These are phyloP conservation scores for Fragaria ananassa DNA, from an alignment of 306 rosid genomes.

Conservation along the genomic window DNA sequence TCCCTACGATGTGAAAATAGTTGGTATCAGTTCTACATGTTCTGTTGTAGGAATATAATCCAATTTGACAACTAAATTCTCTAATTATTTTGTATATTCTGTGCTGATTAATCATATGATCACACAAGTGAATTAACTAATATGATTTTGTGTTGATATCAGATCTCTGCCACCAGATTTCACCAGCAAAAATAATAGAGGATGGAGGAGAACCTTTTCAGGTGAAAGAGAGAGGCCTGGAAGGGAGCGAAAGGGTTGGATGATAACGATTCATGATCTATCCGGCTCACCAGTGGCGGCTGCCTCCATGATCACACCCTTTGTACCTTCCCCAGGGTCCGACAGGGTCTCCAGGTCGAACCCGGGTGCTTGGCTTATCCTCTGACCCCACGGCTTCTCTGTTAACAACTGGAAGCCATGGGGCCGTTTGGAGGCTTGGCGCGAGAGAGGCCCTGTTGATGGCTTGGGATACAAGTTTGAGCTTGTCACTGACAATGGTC, in stretches of 20 bases:
- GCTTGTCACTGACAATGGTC: constrained; percentile 58
- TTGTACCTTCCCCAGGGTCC: constrained; percentile 79
- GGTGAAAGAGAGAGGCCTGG: constrained; percentile 53
- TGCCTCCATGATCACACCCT: constrained; percentile 88
- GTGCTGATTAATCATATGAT: not conserved
- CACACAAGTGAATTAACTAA: not conserved
- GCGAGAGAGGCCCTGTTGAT: constrained; percentile 72
- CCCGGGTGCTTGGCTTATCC: constrained; percentile 94
- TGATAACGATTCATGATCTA: constrained; percentile 79
- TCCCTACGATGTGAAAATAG: constrained; percentile 55
- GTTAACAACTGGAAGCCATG: constrained; percentile 89
- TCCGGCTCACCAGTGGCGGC: constrained; percentile 91
- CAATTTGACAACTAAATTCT: not conserved
- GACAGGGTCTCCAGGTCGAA: constrained; percentile 83
- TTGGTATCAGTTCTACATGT: constrained; percentile 13
- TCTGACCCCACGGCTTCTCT: constrained; percentile 67
- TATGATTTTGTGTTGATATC: constrained; percentile 10
- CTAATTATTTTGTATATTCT: not conserved
- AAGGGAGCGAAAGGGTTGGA: constrained; percentile 94
- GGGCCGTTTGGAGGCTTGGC: constrained; percentile 93
- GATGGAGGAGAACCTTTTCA: constrained; percentile 56
- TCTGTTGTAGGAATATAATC: constrained; percentile 8
- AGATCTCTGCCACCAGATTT: constrained; percentile 66
- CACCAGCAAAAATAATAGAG: constrained; percentile 38
- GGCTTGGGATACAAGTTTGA: constrained; percentile 89